phyloP scores from a whole-genome alignment of 345 rosid genomes.

The Linum lewisii region DNA sequence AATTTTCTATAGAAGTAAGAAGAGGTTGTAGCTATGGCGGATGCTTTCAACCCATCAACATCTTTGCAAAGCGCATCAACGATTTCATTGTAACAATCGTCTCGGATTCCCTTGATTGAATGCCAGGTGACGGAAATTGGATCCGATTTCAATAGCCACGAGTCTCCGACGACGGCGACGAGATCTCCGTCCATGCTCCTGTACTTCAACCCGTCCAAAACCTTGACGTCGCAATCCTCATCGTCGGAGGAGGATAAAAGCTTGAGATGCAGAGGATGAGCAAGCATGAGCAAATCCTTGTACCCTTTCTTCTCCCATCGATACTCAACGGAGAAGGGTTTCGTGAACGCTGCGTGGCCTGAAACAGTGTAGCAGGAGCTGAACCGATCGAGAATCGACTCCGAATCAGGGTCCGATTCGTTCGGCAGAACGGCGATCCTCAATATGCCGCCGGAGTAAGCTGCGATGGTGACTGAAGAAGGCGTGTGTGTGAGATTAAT shows the following conservation, averaged over 20 bases:
- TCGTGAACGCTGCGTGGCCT: constrained; percentile 58
- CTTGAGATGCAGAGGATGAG: too few species aligned
- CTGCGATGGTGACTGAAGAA: constrained; percentile 35
- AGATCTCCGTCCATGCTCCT: constrained; percentile 82
- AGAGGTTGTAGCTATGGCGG: constrained; percentile 37
- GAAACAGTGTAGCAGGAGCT: constrained; percentile 73
- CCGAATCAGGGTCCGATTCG: too few species aligned
- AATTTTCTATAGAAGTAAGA: constrained; percentile 76
- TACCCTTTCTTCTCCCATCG: too few species aligned
- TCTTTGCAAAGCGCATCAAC: constrained; percentile 57
- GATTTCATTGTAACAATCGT: constrained; percentile 44
- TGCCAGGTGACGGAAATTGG: constrained; percentile 82
- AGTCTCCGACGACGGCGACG: too few species aligned
- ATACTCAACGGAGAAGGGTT: too few species aligned
- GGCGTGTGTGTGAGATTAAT: constrained; percentile 32
- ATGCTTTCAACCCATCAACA: constrained; percentile 46
- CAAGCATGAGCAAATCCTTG: too few species aligned
- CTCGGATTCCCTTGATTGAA: constrained; percentile 54
- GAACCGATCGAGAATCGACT: constrained; percentile 63
- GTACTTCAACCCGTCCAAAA: constrained; percentile 51
- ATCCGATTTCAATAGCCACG: constrained; percentile 56
- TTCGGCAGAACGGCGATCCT: constrained; percentile 53
- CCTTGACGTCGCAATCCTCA: constrained; percentile 28
- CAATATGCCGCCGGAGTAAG: constrained; percentile 47
- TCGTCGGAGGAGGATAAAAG: constrained; percentile 69